Evolutionary conservation across 768 basidiomycete genomes (phyloP), one percentile per base, ranked within the genome.

Genomic region (Russula dissimulans): DNA sequence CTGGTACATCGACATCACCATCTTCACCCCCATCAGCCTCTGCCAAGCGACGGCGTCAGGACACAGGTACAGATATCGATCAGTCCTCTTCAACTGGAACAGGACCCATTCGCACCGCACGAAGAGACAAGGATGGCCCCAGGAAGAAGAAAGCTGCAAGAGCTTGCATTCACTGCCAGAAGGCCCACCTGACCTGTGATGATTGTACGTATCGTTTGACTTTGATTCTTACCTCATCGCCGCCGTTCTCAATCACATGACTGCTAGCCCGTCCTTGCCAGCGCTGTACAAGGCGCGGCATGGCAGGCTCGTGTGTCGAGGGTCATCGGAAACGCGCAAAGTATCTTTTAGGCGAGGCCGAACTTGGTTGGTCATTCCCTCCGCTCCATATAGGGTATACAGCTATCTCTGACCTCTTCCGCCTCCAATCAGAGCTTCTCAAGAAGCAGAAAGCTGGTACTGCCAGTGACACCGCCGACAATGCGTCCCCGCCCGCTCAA

Each of bases 251-350:
- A 48, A 50, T 54, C 38, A 55, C 51, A 42, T 56, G 52, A 57
- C 51, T 68, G 0, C 26, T 69, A 98, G 95, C 91, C 50, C 89
- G 97, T 56, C 97, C 97, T 31, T 99, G 97, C 75, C 90, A 91
- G 65, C 84, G 97, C 44, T 99, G 97, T 69, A 79, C 93, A 54
- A 97, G 95, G 76, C 92, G 95, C 59, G 93, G 93, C 29, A 87
- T 95, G 67, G 88, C 85, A 1, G 81, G 83, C 55, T 86, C 83
- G 56, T 99, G 97, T 69, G 86, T 89, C 17, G 97, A 99, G 69
- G 97, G 97, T 1, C 88, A 89, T 64, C 84, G 97, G 68, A 99
- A 99, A 75, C 97, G 97, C 74, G 95, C 97, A 10, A 97, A 98
- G 69, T 99, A 98, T 72, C 82, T 99, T 15, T 77, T 95, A 58